A percentile compares a stretch with the other conserved stretches of the same genome.
phyloP scores from a whole-genome alignment of 2,329 filamentous ascomycete genomes.

The Penicillium sp. region DNA sequence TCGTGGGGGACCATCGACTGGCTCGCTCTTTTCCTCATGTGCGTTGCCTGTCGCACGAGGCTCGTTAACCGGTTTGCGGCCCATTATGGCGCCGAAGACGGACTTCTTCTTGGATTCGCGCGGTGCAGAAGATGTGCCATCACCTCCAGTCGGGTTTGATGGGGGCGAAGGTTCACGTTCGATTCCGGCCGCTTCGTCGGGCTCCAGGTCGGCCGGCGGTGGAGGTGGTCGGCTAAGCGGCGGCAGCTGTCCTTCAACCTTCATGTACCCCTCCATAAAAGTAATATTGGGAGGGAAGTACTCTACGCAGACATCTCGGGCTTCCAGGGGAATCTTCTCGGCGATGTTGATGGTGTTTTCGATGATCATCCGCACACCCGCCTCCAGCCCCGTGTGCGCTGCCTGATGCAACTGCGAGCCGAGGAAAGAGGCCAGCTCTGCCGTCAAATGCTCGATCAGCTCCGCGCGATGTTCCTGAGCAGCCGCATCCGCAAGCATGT shows the following conservation, averaged over 20 bases:
- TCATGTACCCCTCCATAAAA: constrained; percentile 73
- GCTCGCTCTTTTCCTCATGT: constrained; percentile 24
- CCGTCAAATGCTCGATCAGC: constrained; percentile 66
- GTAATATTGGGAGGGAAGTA: constrained; percentile 74
- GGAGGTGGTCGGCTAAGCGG: constrained; percentile 41
- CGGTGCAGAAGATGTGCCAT: constrained; percentile 14
- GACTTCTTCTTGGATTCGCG: constrained; percentile 38
- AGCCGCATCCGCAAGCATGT: constrained; percentile 60
- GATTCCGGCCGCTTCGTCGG: constrained; percentile 7
- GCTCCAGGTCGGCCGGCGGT: constrained; percentile 18
- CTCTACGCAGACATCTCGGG: constrained; percentile 79
- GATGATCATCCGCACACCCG: constrained; percentile 84
- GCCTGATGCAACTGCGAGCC: constrained; percentile 71
- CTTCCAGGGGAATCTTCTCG: constrained; percentile 81
- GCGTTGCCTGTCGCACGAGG: constrained; percentile 11
- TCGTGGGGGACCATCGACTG: constrained; percentile 36
- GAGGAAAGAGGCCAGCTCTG: constrained; percentile 63
- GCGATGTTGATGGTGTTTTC: constrained; percentile 83
- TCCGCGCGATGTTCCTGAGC: constrained; percentile 61
- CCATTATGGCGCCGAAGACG: constrained; percentile 41
- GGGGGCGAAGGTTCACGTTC: constrained; percentile 24
- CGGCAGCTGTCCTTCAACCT: constrained; percentile 66
- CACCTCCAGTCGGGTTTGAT: constrained; percentile 18
- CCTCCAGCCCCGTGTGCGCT: constrained; percentile 73
- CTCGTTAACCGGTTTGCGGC: constrained; percentile 26